A percentile compares a stretch with the other conserved stretches of the same genome.
These are phyloP conservation scores for Sistotremastrum suecicum DNA, from an alignment of 768 basidiomycete genomes.

Conservation along the genomic window DNA sequence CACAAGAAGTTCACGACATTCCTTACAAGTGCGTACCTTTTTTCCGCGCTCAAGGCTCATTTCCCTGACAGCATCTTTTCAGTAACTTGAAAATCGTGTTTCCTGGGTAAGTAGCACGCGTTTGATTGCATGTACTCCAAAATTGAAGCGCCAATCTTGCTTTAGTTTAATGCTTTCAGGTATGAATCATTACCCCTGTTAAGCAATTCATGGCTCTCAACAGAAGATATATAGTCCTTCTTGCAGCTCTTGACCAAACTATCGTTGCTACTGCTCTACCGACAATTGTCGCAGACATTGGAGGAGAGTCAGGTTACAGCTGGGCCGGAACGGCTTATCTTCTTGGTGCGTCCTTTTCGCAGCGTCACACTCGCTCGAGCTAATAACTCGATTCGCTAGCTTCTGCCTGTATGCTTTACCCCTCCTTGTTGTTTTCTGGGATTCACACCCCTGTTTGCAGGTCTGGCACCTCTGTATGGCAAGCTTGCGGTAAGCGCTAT, in stretches of 20 bases:
- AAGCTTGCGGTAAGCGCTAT: background rate
- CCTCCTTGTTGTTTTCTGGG: background rate
- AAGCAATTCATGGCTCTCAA: background rate
- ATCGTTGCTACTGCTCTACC: slow-evolving; percentile 7
- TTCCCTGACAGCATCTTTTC: background rate
- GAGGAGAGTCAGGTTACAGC: slow-evolving; percentile 5
- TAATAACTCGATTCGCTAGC: background rate
- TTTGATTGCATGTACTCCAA: background rate
- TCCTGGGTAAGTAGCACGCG: background rate
- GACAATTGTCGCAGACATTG: slow-evolving; percentile 6
- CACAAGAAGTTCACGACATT: background rate
- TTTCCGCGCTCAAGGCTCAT: background rate
- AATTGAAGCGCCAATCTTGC: background rate
- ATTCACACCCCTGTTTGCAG: background rate
- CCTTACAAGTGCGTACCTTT: slow-evolving; percentile 1
- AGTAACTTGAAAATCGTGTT: slow-evolving; percentile 1
- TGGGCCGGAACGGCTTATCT: slow-evolving; percentile 10
- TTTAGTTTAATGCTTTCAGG: background rate
- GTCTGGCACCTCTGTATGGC: slow-evolving; percentile 1
- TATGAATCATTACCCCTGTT: background rate
- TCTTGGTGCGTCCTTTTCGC: background rate
- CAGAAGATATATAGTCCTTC: background rate
- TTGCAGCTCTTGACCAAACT: slow-evolving; percentile 1
- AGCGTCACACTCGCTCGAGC: background rate
- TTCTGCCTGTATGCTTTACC: background rate